A percentile compares a stretch with the other conserved stretches of the same genome.
Conservation (phyloP, 208 protist genomes). For the Trypanosoma mega region DNA sequence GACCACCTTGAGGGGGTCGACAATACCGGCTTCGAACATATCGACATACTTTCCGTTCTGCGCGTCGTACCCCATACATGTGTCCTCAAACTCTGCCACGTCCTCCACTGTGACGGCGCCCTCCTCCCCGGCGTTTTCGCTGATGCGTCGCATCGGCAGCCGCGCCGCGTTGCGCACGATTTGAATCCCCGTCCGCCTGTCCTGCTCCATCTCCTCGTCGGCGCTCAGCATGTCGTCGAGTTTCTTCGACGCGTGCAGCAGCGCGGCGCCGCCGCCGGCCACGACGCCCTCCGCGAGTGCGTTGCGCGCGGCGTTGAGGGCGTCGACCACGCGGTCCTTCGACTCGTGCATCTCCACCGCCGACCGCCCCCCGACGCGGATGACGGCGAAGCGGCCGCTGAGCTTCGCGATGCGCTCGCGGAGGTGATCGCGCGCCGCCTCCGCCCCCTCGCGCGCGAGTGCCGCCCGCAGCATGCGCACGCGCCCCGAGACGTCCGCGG, state of each 20-base stretch:
- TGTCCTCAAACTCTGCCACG: slow-evolving; percentile 90
- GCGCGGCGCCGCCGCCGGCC: slow-evolving; percentile 96
- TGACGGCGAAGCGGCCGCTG: slow-evolving; percentile 89
- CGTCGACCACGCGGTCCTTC: slow-evolving; percentile 99
- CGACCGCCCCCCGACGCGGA: slow-evolving; percentile 97
- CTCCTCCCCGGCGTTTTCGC: slow-evolving; percentile 98
- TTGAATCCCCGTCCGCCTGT: slow-evolving; percentile 77
- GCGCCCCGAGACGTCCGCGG: slow-evolving; percentile 78
- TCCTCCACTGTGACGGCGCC: slow-evolving; percentile 98
- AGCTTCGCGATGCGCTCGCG: slow-evolving; percentile 93
- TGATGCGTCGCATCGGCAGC: slow-evolving; percentile 94
- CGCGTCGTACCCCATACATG: slow-evolving; percentile 95
- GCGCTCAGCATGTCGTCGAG: slow-evolving; percentile 91
- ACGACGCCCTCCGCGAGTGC: slow-evolving; percentile 99
- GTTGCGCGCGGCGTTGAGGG: slow-evolving; percentile 98
- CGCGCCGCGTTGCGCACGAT: slow-evolving; percentile 88
- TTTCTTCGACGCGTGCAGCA: slow-evolving; percentile 94
- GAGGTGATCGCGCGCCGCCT: slow-evolving; percentile 97
- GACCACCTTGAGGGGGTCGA: slow-evolving; percentile 99
- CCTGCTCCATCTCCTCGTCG: slow-evolving; percentile 82
- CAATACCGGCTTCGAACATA: slow-evolving; percentile 98
- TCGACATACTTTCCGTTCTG: slow-evolving; percentile 95
- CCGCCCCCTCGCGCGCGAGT: slow-evolving; percentile 81
- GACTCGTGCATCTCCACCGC: slow-evolving; percentile 99
- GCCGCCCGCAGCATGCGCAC: slow-evolving; percentile 93